Percentiles rank a stretch among this genome's conserved stretches.
These are phyloP conservation scores for Karstenula rhodostoma DNA, from an alignment of 2,329 filamentous ascomycete genomes.

Conservation along the genomic window DNA sequence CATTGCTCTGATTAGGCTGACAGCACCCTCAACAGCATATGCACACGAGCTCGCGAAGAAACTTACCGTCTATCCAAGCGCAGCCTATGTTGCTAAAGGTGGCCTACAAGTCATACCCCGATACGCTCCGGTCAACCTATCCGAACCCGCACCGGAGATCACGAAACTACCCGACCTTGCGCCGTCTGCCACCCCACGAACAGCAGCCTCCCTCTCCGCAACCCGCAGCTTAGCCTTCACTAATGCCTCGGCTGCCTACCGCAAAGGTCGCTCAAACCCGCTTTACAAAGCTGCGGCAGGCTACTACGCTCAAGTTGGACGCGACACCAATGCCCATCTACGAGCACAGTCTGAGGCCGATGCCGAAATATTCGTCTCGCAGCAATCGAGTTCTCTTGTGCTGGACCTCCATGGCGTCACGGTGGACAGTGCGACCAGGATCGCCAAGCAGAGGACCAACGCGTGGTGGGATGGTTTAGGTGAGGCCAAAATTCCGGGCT, in stretches of 20 bases:
- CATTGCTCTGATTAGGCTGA: constrained; percentile 63
- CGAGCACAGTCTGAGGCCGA: constrained; percentile 68
- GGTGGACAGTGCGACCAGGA: constrained; percentile 81
- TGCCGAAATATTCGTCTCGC: constrained; percentile 74
- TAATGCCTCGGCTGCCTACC: constrained; percentile 66
- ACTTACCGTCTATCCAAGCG: constrained; percentile 53
- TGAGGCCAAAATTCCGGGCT: constrained; percentile 65
- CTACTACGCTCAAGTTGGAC: constrained; percentile 76
- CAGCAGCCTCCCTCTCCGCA: constrained; percentile 53
- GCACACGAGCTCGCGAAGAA: constrained; percentile 68
- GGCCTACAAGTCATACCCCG: constrained; percentile 58
- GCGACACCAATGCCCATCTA: constrained; percentile 67
- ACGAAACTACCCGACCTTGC: constrained; percentile 36
- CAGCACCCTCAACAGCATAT: constrained; percentile 64
- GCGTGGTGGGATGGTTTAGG: constrained; percentile 80
- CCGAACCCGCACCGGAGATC: constrained; percentile 38
- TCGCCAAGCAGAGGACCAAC: constrained; percentile 72
- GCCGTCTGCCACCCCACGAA: constrained; percentile 46
- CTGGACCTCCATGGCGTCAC: constrained; percentile 86
- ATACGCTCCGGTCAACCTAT: constrained; percentile 53
- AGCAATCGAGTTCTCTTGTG: constrained; percentile 71
- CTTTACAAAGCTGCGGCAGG: constrained; percentile 78
- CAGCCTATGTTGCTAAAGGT: constrained; percentile 40
- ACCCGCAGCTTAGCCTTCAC: constrained; percentile 61
- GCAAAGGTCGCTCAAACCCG: constrained; percentile 71